Percentiles rank a stretch among this genome's conserved stretches.
phyloP scores from a whole-genome alignment of 2,329 filamentous ascomycete genomes.

The Botrytis fabae region DNA sequence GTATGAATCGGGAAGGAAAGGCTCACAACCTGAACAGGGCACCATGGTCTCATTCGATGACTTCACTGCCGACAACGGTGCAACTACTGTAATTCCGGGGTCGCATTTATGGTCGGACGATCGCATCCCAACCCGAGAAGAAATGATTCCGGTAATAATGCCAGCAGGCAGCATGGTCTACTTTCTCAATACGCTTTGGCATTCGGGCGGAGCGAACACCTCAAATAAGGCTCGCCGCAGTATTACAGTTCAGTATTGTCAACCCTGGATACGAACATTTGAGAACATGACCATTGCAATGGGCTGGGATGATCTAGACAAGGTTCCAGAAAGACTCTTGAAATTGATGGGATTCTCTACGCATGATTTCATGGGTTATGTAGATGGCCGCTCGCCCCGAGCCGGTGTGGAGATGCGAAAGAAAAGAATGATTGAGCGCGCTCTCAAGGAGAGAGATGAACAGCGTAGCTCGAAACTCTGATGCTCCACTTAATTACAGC shows the following conservation, averaged over 20 bases:
- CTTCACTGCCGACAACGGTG: slow-evolving; percentile 39
- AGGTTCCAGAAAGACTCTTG: slow-evolving; percentile 34
- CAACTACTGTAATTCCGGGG: slow-evolving; percentile 38
- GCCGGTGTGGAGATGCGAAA: slow-evolving; percentile 39
- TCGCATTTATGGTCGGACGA: slow-evolving; percentile 39
- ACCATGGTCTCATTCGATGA: slow-evolving; percentile 40
- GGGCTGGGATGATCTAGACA: slow-evolving; percentile 39
- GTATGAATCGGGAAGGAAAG: not conserved
- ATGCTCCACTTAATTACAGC: not conserved
- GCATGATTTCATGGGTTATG: slow-evolving; percentile 39
- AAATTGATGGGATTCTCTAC: slow-evolving; percentile 37
- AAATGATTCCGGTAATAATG: slow-evolving; percentile 39
- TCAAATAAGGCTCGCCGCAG: slow-evolving; percentile 30
- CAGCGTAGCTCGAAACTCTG: slow-evolving; percentile 15
- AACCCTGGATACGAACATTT: slow-evolving; percentile 43
- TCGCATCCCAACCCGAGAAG: slow-evolving; percentile 35
- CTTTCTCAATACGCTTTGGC: slow-evolving; percentile 40
- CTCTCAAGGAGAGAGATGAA: slow-evolving; percentile 24
- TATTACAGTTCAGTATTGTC: slow-evolving; percentile 39
- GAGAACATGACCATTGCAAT: slow-evolving; percentile 44
- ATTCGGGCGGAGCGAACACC: slow-evolving; percentile 37
- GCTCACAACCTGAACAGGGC: slow-evolving; percentile 30
- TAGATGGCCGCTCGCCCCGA: slow-evolving; percentile 37
- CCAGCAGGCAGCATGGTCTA: slow-evolving; percentile 38
- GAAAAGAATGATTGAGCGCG: slow-evolving; percentile 38